Base-by-base conservation (phyloP, 2,329 filamentous ascomycete species). In the Fusarium decemcellulare region DNA sequence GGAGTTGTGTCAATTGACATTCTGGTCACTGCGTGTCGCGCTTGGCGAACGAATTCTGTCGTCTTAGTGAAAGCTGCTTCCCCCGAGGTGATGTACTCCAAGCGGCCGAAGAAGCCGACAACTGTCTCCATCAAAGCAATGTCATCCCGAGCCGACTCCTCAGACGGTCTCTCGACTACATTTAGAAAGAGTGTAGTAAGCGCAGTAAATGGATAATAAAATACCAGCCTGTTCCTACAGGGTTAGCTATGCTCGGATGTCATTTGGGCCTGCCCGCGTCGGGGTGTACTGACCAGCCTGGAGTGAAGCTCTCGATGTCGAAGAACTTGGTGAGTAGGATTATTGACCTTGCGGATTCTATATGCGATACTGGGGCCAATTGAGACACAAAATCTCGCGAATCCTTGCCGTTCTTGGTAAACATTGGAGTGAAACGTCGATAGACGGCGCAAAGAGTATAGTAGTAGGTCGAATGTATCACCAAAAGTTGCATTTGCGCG, bases 51-150 rank as follows among this genome's bases (percentile, higher is more conserved):
- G 9, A 62, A 62, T 8, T 62, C 60, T 2, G 46, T 57, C 4
- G 47, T 57, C 40, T 62, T 62, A 4, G 60, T 62, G 34, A 58
- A 62, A 8, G 60, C 60, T 16, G 47, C 23, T 18, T 62, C 60
- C 15, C 60, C 60, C 2, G 46, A 39, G 11, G 60, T 62, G 40
- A 62, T 44, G 10, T 62, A 62, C 32, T 62, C 60, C 7, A 62
- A 34, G 7, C 60, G 46, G 3, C 53, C 60, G 27, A 62, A 62
- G 11, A 62, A 62, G 5, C 60, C 60, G 2, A 62, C 53, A 6
- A 63, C 32, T 6, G 32, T 34, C 16, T 58, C 60, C 60, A 63
- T 63, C 11, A 63, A 30, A 8, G 60, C 60, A n/a, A 63, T 58
- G 10, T 63, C 53, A 6, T 40, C 48, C 5, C 27, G 53, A 12